These are phyloP conservation scores for Thraustotheca clavata DNA, from an alignment of 352 stramenopile genomes.

Conservation along the genomic window DNA sequence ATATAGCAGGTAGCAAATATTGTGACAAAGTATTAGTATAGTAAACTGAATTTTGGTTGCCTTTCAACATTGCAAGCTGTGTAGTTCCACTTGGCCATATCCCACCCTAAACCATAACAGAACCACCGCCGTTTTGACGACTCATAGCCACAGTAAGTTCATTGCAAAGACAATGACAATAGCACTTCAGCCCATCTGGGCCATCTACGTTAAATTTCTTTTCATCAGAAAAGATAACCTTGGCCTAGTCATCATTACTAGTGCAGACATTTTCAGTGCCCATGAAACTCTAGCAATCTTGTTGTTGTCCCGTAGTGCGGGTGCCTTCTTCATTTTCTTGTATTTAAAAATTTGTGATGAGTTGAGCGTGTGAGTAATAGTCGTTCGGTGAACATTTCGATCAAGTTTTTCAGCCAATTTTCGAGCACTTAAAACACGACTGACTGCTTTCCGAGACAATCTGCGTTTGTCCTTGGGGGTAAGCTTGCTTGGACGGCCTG, in stretches of 20 bases:
- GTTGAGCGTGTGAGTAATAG: constrained; percentile 2
- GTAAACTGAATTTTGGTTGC: constrained; percentile 12
- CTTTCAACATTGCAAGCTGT: constrained; percentile 23
- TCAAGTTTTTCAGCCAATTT: constrained; percentile 17
- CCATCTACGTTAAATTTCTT: constrained; percentile 38
- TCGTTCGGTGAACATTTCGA: neutral
- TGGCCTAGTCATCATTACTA: neutral
- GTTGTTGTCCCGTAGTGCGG: constrained; percentile 17
- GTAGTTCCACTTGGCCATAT: constrained; percentile 17
- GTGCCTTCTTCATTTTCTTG: constrained; percentile 21
- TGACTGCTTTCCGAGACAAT: constrained; percentile 17
- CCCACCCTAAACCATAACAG: constrained; percentile 25
- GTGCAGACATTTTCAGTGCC: constrained; percentile 3
- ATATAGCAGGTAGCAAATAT: constrained; percentile 21
- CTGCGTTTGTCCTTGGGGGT: neutral
- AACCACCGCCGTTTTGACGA: neutral
- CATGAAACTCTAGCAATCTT: constrained; percentile 14
- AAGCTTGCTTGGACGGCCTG: neutral
- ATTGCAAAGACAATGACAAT: constrained; percentile 26
- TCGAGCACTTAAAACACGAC: neutral
- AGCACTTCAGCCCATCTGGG: constrained; percentile 27
- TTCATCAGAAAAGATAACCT: constrained; percentile 34
- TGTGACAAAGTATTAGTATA: constrained; percentile 25
- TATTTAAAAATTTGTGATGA: constrained; percentile 14
- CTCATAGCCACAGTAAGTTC: neutral